Evolutionary conservation across 2,329 filamentous ascomycete species (phyloP).

Genomic region (Trichoderma pleuroti): DNA sequence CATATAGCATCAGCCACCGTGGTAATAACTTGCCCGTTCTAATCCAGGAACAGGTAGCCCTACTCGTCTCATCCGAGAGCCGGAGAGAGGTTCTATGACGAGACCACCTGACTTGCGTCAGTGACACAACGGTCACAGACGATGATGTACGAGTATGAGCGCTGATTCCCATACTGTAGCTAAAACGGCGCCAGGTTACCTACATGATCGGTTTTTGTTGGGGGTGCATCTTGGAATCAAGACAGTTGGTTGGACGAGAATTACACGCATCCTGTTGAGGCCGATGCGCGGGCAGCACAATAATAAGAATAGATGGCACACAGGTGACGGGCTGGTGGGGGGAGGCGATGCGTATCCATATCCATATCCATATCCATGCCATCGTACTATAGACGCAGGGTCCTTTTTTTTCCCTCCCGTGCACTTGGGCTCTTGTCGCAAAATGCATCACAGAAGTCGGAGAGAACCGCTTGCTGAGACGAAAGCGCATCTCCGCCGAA

Average conservation of each 20-base stretch:
- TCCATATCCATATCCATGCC: background rate
- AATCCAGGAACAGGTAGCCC: slow-evolving; percentile 2
- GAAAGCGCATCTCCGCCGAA: background rate
- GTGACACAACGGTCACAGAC: slow-evolving; percentile 19
- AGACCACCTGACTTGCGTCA: slow-evolving; percentile 16
- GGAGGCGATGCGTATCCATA: background rate
- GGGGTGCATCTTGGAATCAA: background rate
- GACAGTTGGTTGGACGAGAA: background rate
- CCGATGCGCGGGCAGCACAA: background rate
- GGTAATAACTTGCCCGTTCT: background rate
- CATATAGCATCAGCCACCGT: background rate
- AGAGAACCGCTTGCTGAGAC: slow-evolving; percentile 6
- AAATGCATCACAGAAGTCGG: slow-evolving; percentile 1
- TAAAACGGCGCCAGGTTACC: background rate
- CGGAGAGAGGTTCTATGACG: background rate
- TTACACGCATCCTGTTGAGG: background rate
- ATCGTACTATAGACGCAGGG: slow-evolving; percentile 3
- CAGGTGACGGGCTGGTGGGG: background rate
- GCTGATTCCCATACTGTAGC: background rate
- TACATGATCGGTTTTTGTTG: background rate
- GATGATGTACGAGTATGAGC: slow-evolving; percentile 5
- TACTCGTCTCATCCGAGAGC: background rate
- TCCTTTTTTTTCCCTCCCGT: background rate
- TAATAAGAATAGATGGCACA: background rate
- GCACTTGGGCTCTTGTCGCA: background rate